phyloP scores from a whole-genome alignment of 495 filamentous ascomycete genomes.

The Aspergillus asperescens region DNA sequence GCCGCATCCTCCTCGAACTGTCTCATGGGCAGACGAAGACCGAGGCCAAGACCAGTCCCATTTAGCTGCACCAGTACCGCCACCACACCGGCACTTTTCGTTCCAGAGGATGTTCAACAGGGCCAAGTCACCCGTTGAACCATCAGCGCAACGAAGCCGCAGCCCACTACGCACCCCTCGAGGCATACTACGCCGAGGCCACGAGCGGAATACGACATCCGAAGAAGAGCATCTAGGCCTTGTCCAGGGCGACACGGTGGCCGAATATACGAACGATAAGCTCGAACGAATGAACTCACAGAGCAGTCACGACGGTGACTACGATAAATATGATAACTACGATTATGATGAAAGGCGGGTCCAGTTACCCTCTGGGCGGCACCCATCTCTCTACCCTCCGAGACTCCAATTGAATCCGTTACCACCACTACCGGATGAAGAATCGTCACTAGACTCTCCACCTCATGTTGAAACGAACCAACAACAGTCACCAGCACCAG shows the following conservation, averaged over 20 bases:
- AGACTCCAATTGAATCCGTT: slow-evolving; percentile 18
- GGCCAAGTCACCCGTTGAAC: slow-evolving; percentile 33
- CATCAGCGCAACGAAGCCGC: slow-evolving; percentile 11
- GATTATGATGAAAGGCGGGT: not conserved
- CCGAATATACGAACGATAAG: slow-evolving; percentile 35
- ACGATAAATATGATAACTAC: slow-evolving; percentile 19
- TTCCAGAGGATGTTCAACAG: slow-evolving; percentile 76
- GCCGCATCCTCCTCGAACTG: slow-evolving; percentile 19
- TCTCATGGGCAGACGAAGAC: slow-evolving; percentile 34
- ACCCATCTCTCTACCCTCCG: slow-evolving; percentile 11
- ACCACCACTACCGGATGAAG: slow-evolving; percentile 20
- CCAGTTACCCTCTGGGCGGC: slow-evolving; percentile 5
- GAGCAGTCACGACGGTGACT: not conserved
- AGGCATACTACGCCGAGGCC: slow-evolving; percentile 44
- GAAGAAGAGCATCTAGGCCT: slow-evolving; percentile 88
- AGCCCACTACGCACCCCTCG: not conserved
- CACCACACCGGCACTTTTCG: slow-evolving; percentile 67
- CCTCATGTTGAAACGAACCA: not conserved
- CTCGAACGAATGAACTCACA: slow-evolving; percentile 22
- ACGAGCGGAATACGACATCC: slow-evolving; percentile 42
- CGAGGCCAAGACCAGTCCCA: not conserved
- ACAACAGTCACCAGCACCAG: not conserved
- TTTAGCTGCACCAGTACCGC: slow-evolving; percentile 12
- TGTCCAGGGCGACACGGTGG: slow-evolving; percentile 64
- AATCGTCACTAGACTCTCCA: slow-evolving; percentile 10